A percentile compares a stretch with the other conserved stretches of the same genome.
These are phyloP conservation scores for Sphagnum fallax DNA, from an alignment of 228 moss, liverwort and hornwort species.

Conservation along the genomic window DNA sequence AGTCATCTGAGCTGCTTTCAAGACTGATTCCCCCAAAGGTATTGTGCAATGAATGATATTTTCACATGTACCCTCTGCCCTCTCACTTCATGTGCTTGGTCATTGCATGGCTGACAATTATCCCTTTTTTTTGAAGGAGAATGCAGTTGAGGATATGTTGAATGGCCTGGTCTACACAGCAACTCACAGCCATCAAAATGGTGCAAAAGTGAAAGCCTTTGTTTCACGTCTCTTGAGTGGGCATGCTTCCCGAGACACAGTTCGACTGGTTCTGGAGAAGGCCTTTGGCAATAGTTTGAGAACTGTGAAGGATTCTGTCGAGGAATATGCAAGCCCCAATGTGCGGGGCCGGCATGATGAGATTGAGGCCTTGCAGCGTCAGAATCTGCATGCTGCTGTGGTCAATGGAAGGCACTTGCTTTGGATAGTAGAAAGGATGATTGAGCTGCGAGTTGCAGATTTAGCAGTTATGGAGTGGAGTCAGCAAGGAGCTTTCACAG, in stretches of 20 bases:
- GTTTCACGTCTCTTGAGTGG: constrained; percentile 66
- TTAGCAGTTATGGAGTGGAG: constrained; percentile 87
- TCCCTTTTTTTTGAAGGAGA: constrained; percentile 30
- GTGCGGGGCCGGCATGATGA: constrained; percentile 87
- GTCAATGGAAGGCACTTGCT: constrained; percentile 71
- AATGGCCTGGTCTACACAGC: constrained; percentile 73
- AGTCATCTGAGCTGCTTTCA: constrained; percentile 58
- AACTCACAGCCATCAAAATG: constrained; percentile 81
- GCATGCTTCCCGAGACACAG: constrained; percentile 71
- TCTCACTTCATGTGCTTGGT: no score
- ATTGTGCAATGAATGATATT: constrained; percentile 1
- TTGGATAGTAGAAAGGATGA: constrained; percentile 90
- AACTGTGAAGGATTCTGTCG: constrained; percentile 81
- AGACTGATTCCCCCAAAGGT: constrained; percentile 69
- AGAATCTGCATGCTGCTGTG: constrained; percentile 75
- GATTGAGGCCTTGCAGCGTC: constrained; percentile 84
- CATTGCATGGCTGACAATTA: no score
- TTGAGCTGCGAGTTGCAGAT: constrained; percentile 77
- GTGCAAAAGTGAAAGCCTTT: constrained; percentile 77
- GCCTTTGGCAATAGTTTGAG: constrained; percentile 72
- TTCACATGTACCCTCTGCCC: not conserved
- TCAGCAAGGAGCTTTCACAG: constrained; percentile 70
- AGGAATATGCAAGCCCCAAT: constrained; percentile 90
- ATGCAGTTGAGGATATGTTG: constrained; percentile 83
- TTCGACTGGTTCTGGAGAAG: constrained; percentile 64